Evolutionary conservation across 305 asterid species (phyloP).

Genomic region (Fraxinus latifolia): DNA sequence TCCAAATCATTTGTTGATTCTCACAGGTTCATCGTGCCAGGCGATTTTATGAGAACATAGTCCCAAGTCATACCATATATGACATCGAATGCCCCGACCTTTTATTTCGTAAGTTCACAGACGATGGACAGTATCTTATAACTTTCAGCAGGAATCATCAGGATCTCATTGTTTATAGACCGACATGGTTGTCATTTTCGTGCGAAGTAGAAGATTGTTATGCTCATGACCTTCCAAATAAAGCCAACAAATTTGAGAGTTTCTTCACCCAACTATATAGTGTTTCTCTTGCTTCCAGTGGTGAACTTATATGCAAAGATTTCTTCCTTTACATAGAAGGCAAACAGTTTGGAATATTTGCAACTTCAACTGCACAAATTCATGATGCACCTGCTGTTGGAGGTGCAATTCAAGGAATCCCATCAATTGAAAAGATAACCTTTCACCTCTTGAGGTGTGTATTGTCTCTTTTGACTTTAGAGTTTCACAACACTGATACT

Average conservation of each 20-base stretch:
- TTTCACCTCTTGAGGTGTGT: conserved; percentile 90
- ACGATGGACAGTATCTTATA: conserved; percentile 85
- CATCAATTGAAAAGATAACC: conserved; percentile 80
- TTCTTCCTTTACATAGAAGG: conserved; percentile 76
- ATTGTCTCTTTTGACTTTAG: conserved; percentile 20
- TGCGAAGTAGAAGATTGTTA: conserved; percentile 63
- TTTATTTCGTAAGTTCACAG: conserved; percentile 92
- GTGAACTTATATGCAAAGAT: conserved; percentile 92
- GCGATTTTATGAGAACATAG: conserved; percentile 85
- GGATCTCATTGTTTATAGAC: conserved; percentile 87
- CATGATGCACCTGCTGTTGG: conserved; percentile 82
- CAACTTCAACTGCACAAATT: conserved; percentile 82
- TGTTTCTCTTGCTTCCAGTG: conserved; percentile 67
- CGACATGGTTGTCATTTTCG: conserved; percentile 81
- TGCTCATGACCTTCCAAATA: conserved; percentile 62
- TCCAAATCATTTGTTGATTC: conserved; percentile 24
- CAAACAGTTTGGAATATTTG: conserved; percentile 78
- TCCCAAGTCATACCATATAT: conserved; percentile 74
- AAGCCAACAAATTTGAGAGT: conserved; percentile 83
- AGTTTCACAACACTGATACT: conserved; percentile 12
- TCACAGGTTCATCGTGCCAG: conserved; percentile 74
- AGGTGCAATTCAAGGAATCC: conserved; percentile 88
- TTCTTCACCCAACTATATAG: conserved; percentile 72
- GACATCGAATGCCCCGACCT: conserved; percentile 90
- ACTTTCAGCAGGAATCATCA: conserved; percentile 89